Percentiles rank a stretch among this genome's conserved stretches.
Conservation (phyloP, 805 yeast genomes). For the Millerago galiae region DNA sequence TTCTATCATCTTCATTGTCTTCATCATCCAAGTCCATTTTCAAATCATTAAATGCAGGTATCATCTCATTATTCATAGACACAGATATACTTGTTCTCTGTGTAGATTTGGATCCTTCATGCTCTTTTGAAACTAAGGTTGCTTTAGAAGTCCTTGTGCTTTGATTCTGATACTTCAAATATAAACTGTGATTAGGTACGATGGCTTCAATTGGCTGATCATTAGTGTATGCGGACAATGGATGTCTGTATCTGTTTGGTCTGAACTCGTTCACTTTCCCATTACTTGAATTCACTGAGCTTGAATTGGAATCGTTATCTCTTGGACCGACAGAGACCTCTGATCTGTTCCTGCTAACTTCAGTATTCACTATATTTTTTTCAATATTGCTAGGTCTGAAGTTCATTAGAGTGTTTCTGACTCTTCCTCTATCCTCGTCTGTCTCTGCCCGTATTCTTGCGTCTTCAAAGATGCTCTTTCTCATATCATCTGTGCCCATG, state of each 20-base stretch:
- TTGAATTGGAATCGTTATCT: background rate
- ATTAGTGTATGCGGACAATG: slow-evolving; percentile 16
- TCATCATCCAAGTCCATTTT: slow-evolving; percentile 17
- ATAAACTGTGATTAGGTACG: slow-evolving; percentile 14
- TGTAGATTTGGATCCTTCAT: background rate
- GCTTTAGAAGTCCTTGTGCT: background rate
- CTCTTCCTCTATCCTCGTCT: background rate
- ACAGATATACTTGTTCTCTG: slow-evolving; percentile 6
- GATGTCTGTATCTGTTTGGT: slow-evolving; percentile 12
- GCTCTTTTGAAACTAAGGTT: background rate
- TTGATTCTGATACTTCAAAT: slow-evolving; percentile 14
- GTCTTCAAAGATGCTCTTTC: slow-evolving; percentile 4
- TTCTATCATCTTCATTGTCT: background rate
- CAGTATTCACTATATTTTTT: slow-evolving; percentile 2
- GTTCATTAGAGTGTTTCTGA: background rate
- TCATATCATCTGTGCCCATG: slow-evolving; percentile 2
- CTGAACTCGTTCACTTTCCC: background rate
- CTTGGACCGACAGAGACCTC: background rate
- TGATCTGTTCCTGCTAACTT: background rate
- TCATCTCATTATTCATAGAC: slow-evolving; percentile 17
- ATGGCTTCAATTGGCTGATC: slow-evolving; percentile 15
- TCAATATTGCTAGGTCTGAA: slow-evolving; percentile 3
- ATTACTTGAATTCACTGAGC: background rate
- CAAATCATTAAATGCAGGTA: slow-evolving; percentile 21
- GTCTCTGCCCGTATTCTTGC: background rate